A percentile compares a stretch with the other conserved stretches of the same genome.
phyloP scores from a whole-genome alignment of 1,284 basidiomycete species.

The Ceratobasidium sp. region DNA sequence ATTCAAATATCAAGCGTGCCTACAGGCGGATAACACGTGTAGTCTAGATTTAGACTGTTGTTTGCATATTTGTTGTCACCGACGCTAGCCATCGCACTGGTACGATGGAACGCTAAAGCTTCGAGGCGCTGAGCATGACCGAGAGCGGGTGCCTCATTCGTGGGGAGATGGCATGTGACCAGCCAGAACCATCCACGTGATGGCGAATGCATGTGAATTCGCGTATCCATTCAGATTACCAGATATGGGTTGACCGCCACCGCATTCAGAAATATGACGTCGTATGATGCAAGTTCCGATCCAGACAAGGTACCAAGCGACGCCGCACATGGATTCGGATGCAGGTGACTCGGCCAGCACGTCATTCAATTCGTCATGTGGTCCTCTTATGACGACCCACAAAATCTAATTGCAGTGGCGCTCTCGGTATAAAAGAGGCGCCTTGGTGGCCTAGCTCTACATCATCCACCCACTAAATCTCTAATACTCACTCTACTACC shows the following conservation, averaged over 20 bases:
- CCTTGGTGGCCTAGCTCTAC: background rate
- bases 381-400: slow-evolving; percentile 12
- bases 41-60: background rate
- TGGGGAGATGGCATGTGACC: background rate
- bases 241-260: background rate
- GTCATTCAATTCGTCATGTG: slow-evolving; percentile 26
- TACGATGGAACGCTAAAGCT: background rate
- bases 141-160: background rate
- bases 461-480: background rate
- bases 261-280: background rate
- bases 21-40: slow-evolving; percentile 18
- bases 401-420: background rate
- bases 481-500: slow-evolving; percentile 7
- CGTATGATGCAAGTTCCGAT: slow-evolving; percentile 4
- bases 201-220: slow-evolving; percentile 16
- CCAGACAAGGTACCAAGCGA: background rate
- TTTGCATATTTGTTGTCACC: background rate
- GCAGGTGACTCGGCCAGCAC: slow-evolving; percentile 4
- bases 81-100: background rate
- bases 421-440: slow-evolving; percentile 10
- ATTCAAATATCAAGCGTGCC: background rate
- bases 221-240: background rate
- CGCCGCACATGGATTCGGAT: background rate
- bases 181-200: background rate
- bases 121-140: background rate